These are phyloP conservation scores for Biscogniauxia sp. DNA, from an alignment of 2,329 filamentous ascomycete species.

Conservation along the genomic window DNA sequence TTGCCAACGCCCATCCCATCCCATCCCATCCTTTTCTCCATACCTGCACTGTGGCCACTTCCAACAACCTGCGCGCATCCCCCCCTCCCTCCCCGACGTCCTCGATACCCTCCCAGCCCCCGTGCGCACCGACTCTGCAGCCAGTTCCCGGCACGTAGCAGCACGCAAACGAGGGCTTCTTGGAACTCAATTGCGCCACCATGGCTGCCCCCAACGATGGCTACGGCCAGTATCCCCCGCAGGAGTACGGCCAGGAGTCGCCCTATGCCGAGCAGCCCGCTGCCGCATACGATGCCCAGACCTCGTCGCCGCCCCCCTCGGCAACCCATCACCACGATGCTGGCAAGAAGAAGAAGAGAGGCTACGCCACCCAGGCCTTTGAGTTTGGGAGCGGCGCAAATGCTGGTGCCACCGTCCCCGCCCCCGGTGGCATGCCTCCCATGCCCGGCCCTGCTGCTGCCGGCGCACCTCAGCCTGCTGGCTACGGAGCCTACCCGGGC, in stretches of 20 bases:
- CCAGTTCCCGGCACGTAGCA: neutral
- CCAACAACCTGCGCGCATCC: neutral
- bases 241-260: constrained; percentile 40
- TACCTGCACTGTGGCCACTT: neutral
- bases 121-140: neutral
- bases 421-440: constrained; percentile 35
- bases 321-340: constrained; percentile 38
- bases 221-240: constrained; percentile 49
- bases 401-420: constrained; percentile 50
- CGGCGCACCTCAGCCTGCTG: constrained; percentile 37
- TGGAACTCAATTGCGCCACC: constrained; percentile 29
- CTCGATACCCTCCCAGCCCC: neutral
- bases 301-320: constrained; percentile 35
- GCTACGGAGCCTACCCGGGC: constrained; percentile 59
- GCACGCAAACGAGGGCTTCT: neutral
- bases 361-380: constrained; percentile 92
- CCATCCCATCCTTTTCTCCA: neutral
- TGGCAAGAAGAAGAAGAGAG: constrained; percentile 83
- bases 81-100: neutral
- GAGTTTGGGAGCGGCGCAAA: constrained; percentile 89
- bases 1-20: neutral
- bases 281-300: constrained; percentile 38
- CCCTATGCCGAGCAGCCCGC: constrained; percentile 39
- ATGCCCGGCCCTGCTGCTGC: constrained; percentile 38
- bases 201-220: constrained; percentile 59